Evolutionary conservation across 768 basidiomycete genomes (phyloP).

Genomic region (Rhizopogon sp.): DNA sequence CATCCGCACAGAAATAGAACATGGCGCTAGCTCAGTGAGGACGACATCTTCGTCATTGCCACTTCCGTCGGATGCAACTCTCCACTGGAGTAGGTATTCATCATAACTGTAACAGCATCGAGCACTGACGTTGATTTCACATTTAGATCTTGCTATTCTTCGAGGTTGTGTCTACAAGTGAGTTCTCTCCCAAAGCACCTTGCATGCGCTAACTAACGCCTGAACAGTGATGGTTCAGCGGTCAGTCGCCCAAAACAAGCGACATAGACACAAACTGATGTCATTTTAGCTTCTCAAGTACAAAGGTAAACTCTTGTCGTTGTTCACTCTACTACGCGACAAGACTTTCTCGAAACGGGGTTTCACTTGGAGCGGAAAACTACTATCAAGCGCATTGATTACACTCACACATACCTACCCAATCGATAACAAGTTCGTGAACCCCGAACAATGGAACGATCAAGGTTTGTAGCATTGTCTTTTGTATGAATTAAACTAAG

Average conservation of each 20-base stretch:
- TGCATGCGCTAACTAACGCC: not conserved
- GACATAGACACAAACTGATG: not conserved
- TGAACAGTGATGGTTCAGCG: slow-evolving; percentile 44
- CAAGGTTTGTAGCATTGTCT: slow-evolving; percentile 39
- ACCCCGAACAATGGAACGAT: slow-evolving; percentile 70
- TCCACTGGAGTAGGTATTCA: slow-evolving; percentile 73
- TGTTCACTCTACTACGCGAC: slow-evolving; percentile 60
- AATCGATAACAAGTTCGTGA: slow-evolving; percentile 75
- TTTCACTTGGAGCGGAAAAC: slow-evolving; percentile 75
- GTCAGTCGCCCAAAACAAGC: slow-evolving; percentile 24
- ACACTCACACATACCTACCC: slow-evolving; percentile 81
- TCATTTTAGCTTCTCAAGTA: slow-evolving; percentile 53
- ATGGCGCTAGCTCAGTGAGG: slow-evolving; percentile 72
- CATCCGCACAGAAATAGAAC: slow-evolving; percentile 74
- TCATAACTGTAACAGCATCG: not conserved
- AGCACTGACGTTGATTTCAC: not conserved
- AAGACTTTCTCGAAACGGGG: slow-evolving; percentile 78
- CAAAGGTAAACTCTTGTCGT: slow-evolving; percentile 51
- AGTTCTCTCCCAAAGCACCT: slow-evolving; percentile 17
- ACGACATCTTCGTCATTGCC: slow-evolving; percentile 68
- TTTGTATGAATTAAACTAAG: not conserved
- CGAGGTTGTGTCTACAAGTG: slow-evolving; percentile 80
- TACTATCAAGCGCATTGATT: slow-evolving; percentile 65
- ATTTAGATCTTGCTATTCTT: slow-evolving; percentile 64
- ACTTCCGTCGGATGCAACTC: slow-evolving; percentile 74